Evolutionary conservation across 257 asterid species (phyloP), one percentile per base, ranked within the genome.

Genomic region (Fraxinus cuspidata): DNA sequence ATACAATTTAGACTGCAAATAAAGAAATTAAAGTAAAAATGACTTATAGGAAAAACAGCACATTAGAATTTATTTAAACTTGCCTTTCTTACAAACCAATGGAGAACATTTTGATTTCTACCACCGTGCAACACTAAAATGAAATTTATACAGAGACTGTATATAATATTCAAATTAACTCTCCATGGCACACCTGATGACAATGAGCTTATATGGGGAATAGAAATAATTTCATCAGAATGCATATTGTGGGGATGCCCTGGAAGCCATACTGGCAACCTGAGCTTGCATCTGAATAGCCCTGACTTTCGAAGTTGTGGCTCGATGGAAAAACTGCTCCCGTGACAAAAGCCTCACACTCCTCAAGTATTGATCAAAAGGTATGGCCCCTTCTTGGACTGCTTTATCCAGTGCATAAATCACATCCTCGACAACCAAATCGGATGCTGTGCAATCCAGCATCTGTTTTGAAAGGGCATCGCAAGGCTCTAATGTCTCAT

Each of bases 251-350:
- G 80, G 77, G 2, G 94, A 79, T 9, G 84, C 80, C 86, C 96
- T 89, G 2, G 98, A 83, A 83, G 98, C 97, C 98, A 93, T 95
- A 75, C 84, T 87, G 37, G 96, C 88, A 78, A 95, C 96, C 86
- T 91, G 97, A 69, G 96, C 96, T 83, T 93, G 98, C 98, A 93
- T 89, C 85, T 91, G 99, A 44, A 89, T 88, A 74, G 96, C 93
- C 79, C 97, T 90, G n/a, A 92, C 94, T 73, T 95, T 95, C 0
- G 96, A 90, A 63, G 90, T 86, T 0, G 91, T 93, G 15, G 97
- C 99, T 0, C 99, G 89, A 53, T 95, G 97, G 78, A 93, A 89
- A 73, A 93, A 95, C 81, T 93, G 99, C 78, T 91, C 94, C 0
- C 99, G 83, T 0, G 98, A 86, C 83, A 95, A 75, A 79, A 88